Percentiles rank a stretch among this genome's conserved stretches.
Conservation (phyloP, 768 basidiomycete species). For the Lactarius pseudohatsudake region DNA sequence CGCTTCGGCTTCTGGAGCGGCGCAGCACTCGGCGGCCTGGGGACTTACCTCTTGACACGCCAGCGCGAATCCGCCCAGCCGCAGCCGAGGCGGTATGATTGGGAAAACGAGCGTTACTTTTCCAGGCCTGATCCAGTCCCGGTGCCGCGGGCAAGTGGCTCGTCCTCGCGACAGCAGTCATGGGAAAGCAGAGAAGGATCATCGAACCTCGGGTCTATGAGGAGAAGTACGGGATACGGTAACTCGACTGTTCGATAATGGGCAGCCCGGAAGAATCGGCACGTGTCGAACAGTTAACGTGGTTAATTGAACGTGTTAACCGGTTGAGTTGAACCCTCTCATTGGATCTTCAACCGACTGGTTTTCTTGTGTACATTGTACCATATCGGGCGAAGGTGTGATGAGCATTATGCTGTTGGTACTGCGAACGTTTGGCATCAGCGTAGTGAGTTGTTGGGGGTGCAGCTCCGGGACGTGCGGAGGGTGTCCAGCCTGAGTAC, state of each 20-base stretch:
- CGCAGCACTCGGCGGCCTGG: conserved; percentile 68
- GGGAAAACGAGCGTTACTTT: conserved; percentile 49
- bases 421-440: no score
- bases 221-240: conserved; percentile 78
- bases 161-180: conserved; percentile 15
- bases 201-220: conserved; percentile 67
- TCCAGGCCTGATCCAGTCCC: conserved; percentile 32
- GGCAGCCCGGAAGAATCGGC: neutral
- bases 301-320: no score
- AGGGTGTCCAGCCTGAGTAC: no score
- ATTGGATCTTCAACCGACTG: neutral
- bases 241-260: conserved; percentile 70
- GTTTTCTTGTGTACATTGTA: neutral
- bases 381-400: no score
- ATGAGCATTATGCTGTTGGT: no score
- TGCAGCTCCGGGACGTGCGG: no score
- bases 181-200: conserved; percentile 60
- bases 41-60: conserved; percentile 51
- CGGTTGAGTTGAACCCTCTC: no score
- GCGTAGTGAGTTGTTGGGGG: no score
- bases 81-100: conserved; percentile 49
- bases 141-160: conserved; percentile 29
- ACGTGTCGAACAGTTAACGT: neutral
- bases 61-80: conserved; percentile 31
- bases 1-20: conserved; percentile 85